Conservation (phyloP, 176 grass and related monocot species). For the Panicum miliaceum region DNA sequence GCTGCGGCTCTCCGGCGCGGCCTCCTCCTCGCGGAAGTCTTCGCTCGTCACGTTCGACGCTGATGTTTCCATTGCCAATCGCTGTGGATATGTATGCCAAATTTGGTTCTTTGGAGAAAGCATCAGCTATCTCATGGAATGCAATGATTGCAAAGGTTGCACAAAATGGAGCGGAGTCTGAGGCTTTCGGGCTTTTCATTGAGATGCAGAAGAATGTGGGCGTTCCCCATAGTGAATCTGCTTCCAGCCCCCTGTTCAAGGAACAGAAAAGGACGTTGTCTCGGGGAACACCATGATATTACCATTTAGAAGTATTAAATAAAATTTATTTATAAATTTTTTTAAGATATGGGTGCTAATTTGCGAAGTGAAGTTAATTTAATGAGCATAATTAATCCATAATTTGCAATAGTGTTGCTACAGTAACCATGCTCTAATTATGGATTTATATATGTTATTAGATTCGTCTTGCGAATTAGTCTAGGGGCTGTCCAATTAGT, state of each 20-base stretch:
- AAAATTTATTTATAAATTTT: too few relatives aligned
- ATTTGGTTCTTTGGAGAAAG: slow-evolving; percentile 60
- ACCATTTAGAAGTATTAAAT: too few relatives aligned
- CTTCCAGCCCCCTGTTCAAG: slow-evolving; percentile 89
- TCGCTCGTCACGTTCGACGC: slow-evolving; percentile 71
- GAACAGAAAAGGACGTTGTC: slow-evolving; percentile 57
- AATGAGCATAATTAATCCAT: too few relatives aligned
- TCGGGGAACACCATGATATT: slow-evolving; percentile 93
- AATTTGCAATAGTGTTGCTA: too few relatives aligned
- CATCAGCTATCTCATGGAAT: slow-evolving; percentile 72
- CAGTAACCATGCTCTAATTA: too few relatives aligned
- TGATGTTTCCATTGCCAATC: slow-evolving; percentile 83
- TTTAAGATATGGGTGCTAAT: slow-evolving; percentile 73
- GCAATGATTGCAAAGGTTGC: slow-evolving; percentile 76
- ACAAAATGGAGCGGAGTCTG: slow-evolving; percentile 66
- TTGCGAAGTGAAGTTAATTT: too few relatives aligned
- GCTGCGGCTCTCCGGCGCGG: slow-evolving; percentile 58
- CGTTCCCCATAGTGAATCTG: slow-evolving; percentile 67
- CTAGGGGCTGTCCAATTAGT: too few relatives aligned
- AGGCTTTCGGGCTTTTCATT: slow-evolving; percentile 55
- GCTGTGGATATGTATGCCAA: slow-evolving; percentile 93
- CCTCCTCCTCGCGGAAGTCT: slow-evolving; percentile 52
- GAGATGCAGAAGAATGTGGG: slow-evolving; percentile 66
- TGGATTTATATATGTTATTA: too few relatives aligned
- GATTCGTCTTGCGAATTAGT: too few relatives aligned